Evolutionary conservation across 2,329 filamentous ascomycete genomes (phyloP), one percentile per base, ranked within the genome.

Genomic region (Cladophialophora chaetospira): DNA sequence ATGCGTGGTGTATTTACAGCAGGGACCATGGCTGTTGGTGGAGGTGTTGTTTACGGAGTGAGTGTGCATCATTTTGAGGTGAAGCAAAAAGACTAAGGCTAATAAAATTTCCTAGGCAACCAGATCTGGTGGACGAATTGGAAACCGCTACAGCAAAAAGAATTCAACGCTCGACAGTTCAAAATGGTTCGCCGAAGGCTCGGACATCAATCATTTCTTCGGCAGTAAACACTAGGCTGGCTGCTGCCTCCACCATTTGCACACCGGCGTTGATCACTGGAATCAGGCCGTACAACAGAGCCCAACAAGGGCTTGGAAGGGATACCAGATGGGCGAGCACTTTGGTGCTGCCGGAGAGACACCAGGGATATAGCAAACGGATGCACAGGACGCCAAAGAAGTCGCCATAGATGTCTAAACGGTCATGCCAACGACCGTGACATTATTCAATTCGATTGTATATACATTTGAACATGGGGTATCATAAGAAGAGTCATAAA

Each of bases 151-250:
- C 54, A 25, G 26, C 25, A 57, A 54, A 45, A 51, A 46, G 23
- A 56, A 62, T 45, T 29, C 35, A 11, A 57, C 35, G 6, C 61
- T 63, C 19, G 56, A 63, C 54, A 55, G 51, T 33, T 48, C 50
- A 50, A 63, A 63, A 40, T 63, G 58, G 58, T 60, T 63, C 31
- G 13, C 50, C 5, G 61, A 63, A 40, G 54, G 61, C 4, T 38
- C 53, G 8, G 55, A 61, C 11, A 43, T 49, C 45, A 60, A 45
- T 36, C 47, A 49, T 9, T 25, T 49, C 21, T 26, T 60, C 25
- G 50, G 38, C 11, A 49, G 19, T 11, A 45, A 56, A 21, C 45
- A 42, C 23, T 46, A 55, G 33, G 15, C 6, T 11, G 21, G 9
- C 36, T 13, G 3, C 15, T n/a, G 23, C 4, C 5, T 33, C 8